Evolutionary conservation across 2,329 filamentous ascomycete genomes (phyloP).

Genomic region (Lachnellula subtilissima): DNA sequence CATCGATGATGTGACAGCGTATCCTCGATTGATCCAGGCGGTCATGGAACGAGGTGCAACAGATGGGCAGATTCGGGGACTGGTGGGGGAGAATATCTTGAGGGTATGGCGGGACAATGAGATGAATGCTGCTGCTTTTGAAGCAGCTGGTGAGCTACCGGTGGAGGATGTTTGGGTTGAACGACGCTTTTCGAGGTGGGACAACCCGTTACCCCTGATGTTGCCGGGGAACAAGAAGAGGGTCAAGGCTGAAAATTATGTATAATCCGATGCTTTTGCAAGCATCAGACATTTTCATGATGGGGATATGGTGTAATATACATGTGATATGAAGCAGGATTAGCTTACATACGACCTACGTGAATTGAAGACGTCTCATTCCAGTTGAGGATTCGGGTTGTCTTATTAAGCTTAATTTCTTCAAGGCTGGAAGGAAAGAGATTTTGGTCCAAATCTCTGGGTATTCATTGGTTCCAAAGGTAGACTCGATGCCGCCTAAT

Average conservation of each 20-base stretch:
- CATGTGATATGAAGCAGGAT: no score
- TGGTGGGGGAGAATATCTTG: conserved; percentile 57
- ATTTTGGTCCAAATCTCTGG: no score
- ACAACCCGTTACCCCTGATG: conserved; percentile 5
- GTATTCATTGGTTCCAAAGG: no score
- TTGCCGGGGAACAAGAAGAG: conserved; percentile 1
- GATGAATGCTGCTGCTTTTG: background rate
- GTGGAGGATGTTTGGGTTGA: conserved; percentile 9
- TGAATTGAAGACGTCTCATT: no score
- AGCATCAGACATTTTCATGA: no score
- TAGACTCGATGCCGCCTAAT: no score
- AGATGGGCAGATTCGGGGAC: conserved; percentile 50
- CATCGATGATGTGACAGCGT: conserved; percentile 61
- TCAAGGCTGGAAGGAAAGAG: no score
- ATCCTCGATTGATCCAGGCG: conserved; percentile 54
- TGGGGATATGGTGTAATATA: no score
- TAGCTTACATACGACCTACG: no score
- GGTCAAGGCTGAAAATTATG: conserved; percentile 2
- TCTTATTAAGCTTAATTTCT: no score
- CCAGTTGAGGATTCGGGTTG: no score
- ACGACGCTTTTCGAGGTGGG: conserved; percentile 4
- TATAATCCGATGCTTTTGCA: background rate
- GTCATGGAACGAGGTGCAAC: conserved; percentile 52
- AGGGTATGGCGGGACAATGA: conserved; percentile 38
- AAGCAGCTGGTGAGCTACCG: conserved; percentile 3